Conservation (phyloP, 2,329 filamentous ascomycete genomes). For the Bipolaris victoriae region DNA sequence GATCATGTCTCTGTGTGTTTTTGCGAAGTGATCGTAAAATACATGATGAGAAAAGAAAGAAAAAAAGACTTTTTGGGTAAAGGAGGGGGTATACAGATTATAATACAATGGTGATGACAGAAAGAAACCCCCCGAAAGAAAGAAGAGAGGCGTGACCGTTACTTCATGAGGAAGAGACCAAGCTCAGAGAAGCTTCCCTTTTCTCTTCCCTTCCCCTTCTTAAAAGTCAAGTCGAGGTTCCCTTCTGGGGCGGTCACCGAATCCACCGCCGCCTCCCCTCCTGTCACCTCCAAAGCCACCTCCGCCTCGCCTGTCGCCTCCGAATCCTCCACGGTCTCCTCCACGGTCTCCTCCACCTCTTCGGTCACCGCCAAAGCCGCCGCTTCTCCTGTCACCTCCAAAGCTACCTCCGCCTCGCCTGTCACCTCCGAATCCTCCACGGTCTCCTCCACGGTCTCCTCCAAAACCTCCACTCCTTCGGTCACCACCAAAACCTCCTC, state of each 20-base stretch:
- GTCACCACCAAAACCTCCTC: slow-evolving; percentile 17
- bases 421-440: slow-evolving; percentile 15
- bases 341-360: slow-evolving; percentile 22
- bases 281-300: slow-evolving; percentile 15
- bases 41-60: neutral
- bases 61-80: neutral
- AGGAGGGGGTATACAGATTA: slow-evolving; percentile 10
- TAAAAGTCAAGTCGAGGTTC: slow-evolving; percentile 19
- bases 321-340: slow-evolving; percentile 7
- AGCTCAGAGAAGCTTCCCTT: neutral
- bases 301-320: slow-evolving; percentile 14
- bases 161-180: neutral
- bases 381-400: slow-evolving; percentile 17
- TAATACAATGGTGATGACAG: slow-evolving; percentile 5
- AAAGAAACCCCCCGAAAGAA: neutral
- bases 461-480: slow-evolving; percentile 8
- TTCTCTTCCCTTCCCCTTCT: neutral
- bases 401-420: slow-evolving; percentile 19
- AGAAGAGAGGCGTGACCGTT: neutral
- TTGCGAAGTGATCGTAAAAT: neutral
- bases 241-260: slow-evolving; percentile 20
- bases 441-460: slow-evolving; percentile 4
- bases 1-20: no score
- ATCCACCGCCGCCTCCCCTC: slow-evolving; percentile 15
- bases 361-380: slow-evolving; percentile 19